These are phyloP conservation scores for Emmonsia crescens DNA, from an alignment of 2,329 filamentous ascomycete species.

Conservation along the genomic window DNA sequence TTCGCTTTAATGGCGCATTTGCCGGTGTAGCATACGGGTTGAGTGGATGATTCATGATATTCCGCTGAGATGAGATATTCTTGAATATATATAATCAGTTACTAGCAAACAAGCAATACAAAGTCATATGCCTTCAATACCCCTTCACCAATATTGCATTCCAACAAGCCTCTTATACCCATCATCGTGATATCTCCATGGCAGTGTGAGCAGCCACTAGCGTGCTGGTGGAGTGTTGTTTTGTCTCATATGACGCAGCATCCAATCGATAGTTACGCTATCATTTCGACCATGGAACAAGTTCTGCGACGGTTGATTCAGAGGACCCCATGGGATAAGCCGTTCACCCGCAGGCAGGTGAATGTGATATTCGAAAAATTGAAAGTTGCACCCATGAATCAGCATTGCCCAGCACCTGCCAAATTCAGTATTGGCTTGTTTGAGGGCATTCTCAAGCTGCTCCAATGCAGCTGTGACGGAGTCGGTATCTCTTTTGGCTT, in stretches of 20 bases:
- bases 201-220: not conserved
- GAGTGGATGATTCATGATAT: slow-evolving; percentile 13
- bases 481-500: not conserved
- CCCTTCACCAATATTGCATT: not conserved
- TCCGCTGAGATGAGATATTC: not conserved
- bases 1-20: slow-evolving; percentile 9
- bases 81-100: not conserved
- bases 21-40: slow-evolving; percentile 17
- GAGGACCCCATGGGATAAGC: not conserved
- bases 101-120: not conserved
- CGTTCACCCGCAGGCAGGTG: not conserved
- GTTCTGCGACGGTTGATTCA: not conserved
- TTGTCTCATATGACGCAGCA: not conserved
- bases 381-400: not conserved
- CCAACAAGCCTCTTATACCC: not conserved
- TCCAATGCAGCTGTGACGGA: not conserved
- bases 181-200: not conserved
- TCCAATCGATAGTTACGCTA: slow-evolving; percentile 45
- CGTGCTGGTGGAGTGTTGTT: not conserved
- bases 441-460: not conserved
- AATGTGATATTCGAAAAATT: not conserved
- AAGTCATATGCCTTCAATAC: not conserved
- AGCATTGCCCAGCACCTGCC: not conserved
- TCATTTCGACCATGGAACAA: slow-evolving; percentile 66
- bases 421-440: not conserved